These are phyloP conservation scores for Gynochthodes officinalis DNA, from an alignment of 257 asterid genomes.

Conservation along the genomic window DNA sequence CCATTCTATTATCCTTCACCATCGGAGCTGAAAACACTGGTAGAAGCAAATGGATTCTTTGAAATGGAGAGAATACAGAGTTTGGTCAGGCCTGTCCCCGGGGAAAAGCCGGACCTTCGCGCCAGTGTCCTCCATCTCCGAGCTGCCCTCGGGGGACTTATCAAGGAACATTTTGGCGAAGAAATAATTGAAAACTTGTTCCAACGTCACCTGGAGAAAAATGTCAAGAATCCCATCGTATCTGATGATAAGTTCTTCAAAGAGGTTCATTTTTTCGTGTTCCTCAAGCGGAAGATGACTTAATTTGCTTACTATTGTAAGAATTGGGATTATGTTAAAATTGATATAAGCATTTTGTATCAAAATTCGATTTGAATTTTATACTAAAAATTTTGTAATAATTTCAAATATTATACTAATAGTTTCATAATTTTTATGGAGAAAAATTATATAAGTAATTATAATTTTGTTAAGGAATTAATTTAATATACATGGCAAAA, in stretches of 20 bases:
- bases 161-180: conserved; percentile 45
- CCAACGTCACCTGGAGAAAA: conserved; percentile 29
- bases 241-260: conserved; percentile 28
- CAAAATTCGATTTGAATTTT: too few species aligned
- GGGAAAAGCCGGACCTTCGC: conserved; percentile 22
- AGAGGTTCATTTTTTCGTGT: conserved; percentile 44
- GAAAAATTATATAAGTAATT: too few species aligned
- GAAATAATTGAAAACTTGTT: conserved; percentile 48
- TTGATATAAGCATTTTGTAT: too few species aligned
- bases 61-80: conserved; percentile 29
- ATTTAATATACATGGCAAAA: too few species aligned
- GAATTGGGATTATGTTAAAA: too few species aligned
- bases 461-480: too few species aligned
- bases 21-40: conserved; percentile 40
- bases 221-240: conserved; percentile 26
- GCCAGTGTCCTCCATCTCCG: conserved; percentile 25
- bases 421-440: too few species aligned
- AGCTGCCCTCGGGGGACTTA: conserved; percentile 44
- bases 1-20: conserved; percentile 53
- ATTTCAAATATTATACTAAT: too few species aligned
- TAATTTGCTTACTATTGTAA: too few species aligned
- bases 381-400: too few species aligned
- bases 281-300: conserved; percentile 38
- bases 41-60: conserved; percentile 46
- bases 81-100: conserved; percentile 29